Evolutionary conservation across 1,139 yeast genomes (phyloP), one percentile per base, ranked within the genome.

Genomic region (Pichia sp.): DNA sequence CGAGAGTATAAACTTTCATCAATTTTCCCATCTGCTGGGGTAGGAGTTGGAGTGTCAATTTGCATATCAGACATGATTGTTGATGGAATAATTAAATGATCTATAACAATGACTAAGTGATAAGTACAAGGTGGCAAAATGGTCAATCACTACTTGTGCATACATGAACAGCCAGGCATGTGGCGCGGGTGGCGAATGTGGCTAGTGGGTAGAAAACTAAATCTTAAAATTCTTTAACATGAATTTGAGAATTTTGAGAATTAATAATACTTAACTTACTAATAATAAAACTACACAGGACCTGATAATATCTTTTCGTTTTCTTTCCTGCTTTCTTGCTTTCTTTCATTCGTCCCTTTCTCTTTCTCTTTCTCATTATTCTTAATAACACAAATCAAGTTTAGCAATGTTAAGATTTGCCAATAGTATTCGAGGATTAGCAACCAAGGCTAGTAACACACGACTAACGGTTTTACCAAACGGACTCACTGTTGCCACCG

Each of bases 1-100:
- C 98, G 88, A 44, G 97, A 89, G 74, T 92, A 92, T 60, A 92
- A 76, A 50, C 95, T 78, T 73, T 92, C 98, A 65, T 92, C 98
- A 61, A 92, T 90, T 52, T 35, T 5, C n/a, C 73, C 58, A 25
- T 54, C 47, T 12, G 46, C 52, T 46, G 81, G 81, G 18, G 49
- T 49, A 46, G 46, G 46, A 2, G 46, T 13, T 15, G 80, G 80
- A 37, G 75, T 66, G 59, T 80, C 84, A 42, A 78, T 69, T 65
- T 77, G 82, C 82, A 79, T 79, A 50, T 64, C 51, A 35, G 47
- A 23, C n/a, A 43, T 39, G 39, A 40, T 36, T 18, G 20, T 9
- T 5, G 13, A 11, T 9, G 5, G 36, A 32, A 16, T 25, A 6
- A 25, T 7, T 25, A 25, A 25, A 25, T 25, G 34, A 2, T 30